These are phyloP conservation scores for Plectosphaerella cucumerina DNA, from an alignment of 2,329 filamentous ascomycete species.

Conservation along the genomic window DNA sequence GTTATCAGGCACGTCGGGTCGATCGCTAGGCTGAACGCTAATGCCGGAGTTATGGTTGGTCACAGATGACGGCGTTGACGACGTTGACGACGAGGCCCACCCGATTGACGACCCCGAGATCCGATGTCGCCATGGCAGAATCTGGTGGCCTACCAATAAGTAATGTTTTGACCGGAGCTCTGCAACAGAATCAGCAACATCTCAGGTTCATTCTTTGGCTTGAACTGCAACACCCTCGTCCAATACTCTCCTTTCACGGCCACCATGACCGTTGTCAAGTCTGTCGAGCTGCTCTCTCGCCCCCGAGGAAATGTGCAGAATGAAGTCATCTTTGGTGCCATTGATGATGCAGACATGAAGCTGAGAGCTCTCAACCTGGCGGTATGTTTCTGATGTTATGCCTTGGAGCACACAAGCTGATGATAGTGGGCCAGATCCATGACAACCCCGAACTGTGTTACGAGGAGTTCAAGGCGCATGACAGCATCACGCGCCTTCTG, in stretches of 20 bases:
- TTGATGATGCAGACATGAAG: not conserved
- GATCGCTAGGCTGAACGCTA: no score
- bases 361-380: not conserved
- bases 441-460: conserved; percentile 46
- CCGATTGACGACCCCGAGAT: not conserved
- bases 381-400: not conserved
- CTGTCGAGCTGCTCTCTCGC: not conserved
- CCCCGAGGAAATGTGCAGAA: not conserved
- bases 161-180: no score
- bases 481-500: conserved; percentile 40
- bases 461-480: conserved; percentile 47
- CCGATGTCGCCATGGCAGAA: not conserved
- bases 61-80: not conserved
- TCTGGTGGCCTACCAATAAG: not conserved
- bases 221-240: not conserved
- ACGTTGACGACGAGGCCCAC: not conserved
- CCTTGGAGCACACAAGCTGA: not conserved
- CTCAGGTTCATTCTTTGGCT: not conserved
- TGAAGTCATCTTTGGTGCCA: not conserved
- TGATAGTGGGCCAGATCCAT: conserved; percentile 20
- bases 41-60: no score
- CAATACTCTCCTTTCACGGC: not conserved
- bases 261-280: not conserved
- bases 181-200: not conserved
- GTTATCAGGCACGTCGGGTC: no score